A percentile compares a stretch with the other conserved stretches of the same genome.
Evolutionary conservation across 2,329 filamentous ascomycete species (phyloP).

Genomic region (Orbilia quercus): DNA sequence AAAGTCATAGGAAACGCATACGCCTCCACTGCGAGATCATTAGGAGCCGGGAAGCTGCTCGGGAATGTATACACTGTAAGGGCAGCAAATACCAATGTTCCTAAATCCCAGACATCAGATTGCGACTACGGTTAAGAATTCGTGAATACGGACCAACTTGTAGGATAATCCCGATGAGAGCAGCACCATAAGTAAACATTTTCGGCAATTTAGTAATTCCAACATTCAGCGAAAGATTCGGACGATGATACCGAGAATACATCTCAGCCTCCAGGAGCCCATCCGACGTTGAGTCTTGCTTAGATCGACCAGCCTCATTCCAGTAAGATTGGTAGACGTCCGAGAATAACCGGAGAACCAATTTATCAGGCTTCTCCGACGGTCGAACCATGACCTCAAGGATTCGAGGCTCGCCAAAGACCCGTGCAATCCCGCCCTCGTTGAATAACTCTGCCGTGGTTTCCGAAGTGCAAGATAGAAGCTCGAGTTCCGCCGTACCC

Average conservation of each 20-base stretch:
- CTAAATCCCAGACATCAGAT: slow-evolving; percentile 3
- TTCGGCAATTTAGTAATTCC: slow-evolving; percentile 27
- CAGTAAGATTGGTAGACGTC: neutral
- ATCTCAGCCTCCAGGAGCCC: neutral
- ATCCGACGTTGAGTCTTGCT: too few relatives aligned
- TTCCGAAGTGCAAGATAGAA: slow-evolving; percentile 20
- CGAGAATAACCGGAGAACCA: neutral
- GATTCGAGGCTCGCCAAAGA: slow-evolving; percentile 21
- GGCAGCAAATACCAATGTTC: slow-evolving; percentile 46
- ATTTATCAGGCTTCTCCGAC: neutral
- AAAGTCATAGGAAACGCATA: slow-evolving; percentile 51
- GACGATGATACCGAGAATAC: slow-evolving; percentile 11
- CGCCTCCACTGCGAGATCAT: too few relatives aligned
- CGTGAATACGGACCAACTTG: slow-evolving; percentile 30
- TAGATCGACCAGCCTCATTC: slow-evolving; percentile 1
- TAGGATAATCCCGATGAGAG: slow-evolving; percentile 35
- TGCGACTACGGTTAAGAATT: too few relatives aligned
- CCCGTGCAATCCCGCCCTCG: slow-evolving; percentile 19
- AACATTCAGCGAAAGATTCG: slow-evolving; percentile 49
- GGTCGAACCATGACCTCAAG: slow-evolving; percentile 1
- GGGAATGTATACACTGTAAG: slow-evolving; percentile 14
- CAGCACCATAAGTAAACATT: slow-evolving; percentile 15
- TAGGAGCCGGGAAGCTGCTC: too few relatives aligned
- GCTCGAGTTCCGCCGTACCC: slow-evolving; percentile 8
- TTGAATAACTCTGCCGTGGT: slow-evolving; percentile 22